Percentiles rank a stretch among this genome's conserved stretches.
Conservation (phyloP, 2,329 filamentous ascomycete species). For the Sporothrix curviconia region DNA sequence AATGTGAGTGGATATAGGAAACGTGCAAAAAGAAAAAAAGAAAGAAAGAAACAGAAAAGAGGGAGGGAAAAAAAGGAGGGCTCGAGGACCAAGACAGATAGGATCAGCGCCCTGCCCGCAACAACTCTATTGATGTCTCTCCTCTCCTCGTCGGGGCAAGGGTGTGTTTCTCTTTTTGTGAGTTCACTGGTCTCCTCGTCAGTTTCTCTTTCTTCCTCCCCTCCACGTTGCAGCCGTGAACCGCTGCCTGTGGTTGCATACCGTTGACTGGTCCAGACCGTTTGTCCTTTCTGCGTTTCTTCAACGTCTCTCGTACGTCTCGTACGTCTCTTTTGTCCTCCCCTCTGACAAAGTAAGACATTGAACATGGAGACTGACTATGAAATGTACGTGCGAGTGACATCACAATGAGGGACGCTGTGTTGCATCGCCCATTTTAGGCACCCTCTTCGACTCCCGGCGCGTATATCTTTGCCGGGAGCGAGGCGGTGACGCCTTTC, state of each 20-base stretch:
- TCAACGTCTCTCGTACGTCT: no score
- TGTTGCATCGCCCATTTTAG: no score
- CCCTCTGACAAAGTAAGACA: background rate
- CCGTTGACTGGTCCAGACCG: no score
- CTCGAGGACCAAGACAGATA: background rate
- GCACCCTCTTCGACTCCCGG: no score
- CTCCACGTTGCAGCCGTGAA: background rate
- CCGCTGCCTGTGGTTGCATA: no score
- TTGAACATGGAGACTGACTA: background rate
- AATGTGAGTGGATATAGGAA: background rate
- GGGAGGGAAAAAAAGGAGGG: background rate
- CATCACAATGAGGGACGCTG: no score
- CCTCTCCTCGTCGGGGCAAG: background rate
- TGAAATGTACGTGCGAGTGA: no score
- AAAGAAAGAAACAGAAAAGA: background rate
- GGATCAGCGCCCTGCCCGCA: background rate
- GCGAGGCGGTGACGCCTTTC: no score
- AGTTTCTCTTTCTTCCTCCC: background rate
- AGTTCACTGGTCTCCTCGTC: background rate
- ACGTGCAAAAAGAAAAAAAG: background rate
- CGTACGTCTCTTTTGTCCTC: no score
- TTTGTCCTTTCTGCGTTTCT: no score
- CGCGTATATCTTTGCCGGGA: no score
- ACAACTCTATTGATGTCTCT: background rate
- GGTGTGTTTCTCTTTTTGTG: background rate